Percentiles rank a stretch among this genome's conserved stretches.
These are phyloP conservation scores for Epicoccum nigrum DNA, from an alignment of 2,329 filamentous ascomycete species.

Conservation along the genomic window DNA sequence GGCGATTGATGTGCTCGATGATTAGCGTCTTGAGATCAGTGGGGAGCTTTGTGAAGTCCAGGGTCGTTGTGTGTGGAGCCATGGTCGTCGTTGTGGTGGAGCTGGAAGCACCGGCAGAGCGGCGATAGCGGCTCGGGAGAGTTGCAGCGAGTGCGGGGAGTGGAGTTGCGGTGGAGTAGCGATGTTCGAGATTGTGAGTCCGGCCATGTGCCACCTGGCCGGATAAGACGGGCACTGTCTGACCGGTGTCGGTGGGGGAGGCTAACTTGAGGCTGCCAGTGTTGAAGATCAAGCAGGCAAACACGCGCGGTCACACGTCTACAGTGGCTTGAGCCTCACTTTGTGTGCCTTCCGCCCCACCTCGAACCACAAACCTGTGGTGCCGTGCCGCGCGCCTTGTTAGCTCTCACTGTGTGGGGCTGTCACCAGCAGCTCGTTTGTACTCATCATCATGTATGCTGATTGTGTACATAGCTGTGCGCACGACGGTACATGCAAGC, in stretches of 20 bases:
- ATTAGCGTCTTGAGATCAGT: conserved; percentile 50
- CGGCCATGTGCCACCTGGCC: neutral
- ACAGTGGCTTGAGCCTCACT: conserved; percentile 9
- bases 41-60: conserved; percentile 42
- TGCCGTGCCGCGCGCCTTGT: conserved; percentile 1
- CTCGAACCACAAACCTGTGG: conserved; percentile 10
- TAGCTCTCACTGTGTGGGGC: neutral
- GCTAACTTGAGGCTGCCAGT: neutral
- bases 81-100: conserved; percentile 22
- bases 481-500: conserved; percentile 7
- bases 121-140: conserved; percentile 5
- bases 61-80: conserved; percentile 20
- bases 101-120: neutral
- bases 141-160: neutral
- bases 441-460: neutral
- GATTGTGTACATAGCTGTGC: neutral
- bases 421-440: neutral
- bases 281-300: neutral
- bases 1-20: conserved; percentile 51
- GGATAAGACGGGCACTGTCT: neutral
- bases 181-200: neutral
- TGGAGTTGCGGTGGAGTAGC: neutral
- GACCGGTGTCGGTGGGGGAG: neutral
- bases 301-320: neutral
- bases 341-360: conserved; percentile 3